Evolutionary conservation across 2,329 filamentous ascomycete genomes (phyloP).

Genomic region (Venturia asperata): DNA sequence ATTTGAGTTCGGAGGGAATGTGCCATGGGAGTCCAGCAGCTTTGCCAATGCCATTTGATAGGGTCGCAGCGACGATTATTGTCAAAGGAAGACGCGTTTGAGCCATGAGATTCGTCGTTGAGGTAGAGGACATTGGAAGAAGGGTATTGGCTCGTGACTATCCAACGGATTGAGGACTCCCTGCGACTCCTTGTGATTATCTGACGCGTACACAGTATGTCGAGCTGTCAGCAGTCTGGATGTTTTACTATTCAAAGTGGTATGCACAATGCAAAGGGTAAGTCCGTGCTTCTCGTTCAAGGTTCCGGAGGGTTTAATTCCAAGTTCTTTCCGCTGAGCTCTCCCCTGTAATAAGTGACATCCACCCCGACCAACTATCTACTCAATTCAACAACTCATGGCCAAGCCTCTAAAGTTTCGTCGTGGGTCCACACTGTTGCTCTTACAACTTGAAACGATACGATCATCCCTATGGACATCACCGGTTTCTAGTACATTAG

Average conservation of each 20-base stretch:
- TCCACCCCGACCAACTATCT: neutral
- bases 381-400: neutral
- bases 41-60: constrained; percentile 71
- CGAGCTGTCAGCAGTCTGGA: neutral
- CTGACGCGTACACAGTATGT: neutral
- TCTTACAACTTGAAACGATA: neutral
- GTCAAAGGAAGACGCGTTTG: constrained; percentile 54
- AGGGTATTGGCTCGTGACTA: neutral
- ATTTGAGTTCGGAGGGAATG: constrained; percentile 85
- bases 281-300: neutral
- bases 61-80: constrained; percentile 91
- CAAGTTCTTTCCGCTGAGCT: neutral
- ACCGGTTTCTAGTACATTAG: neutral
- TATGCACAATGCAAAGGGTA: neutral
- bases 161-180: too few species aligned
- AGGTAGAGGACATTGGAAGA: neutral
- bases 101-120: neutral
- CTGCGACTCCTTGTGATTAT: neutral
- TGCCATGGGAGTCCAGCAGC: constrained; percentile 75
- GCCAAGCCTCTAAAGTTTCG: neutral
- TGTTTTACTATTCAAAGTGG: neutral
- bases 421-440: neutral
- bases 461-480: neutral
- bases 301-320: neutral
- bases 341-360: neutral